A percentile compares a stretch with the other conserved stretches of the same genome.
Conservation (phyloP, 2,329 filamentous ascomycete species). For the Pochonia chlamydosporia region DNA sequence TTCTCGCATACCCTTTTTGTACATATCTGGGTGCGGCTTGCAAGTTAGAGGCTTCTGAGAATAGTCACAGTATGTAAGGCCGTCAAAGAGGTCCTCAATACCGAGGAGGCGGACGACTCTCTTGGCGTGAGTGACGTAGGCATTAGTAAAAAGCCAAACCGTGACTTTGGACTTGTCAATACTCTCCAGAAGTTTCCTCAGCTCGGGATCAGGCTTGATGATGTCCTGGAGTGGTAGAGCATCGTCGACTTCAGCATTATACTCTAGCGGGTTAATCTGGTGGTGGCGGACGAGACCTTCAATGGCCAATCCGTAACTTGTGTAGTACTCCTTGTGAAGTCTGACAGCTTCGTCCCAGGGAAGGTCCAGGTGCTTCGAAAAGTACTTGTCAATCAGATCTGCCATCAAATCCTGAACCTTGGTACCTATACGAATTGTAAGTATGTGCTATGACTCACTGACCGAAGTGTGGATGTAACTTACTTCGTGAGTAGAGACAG, state of each 20-base stretch:
- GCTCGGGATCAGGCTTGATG: slow-evolving; percentile 69
- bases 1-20: slow-evolving; percentile 79
- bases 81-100: slow-evolving; percentile 87
- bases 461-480: slow-evolving; percentile 19
- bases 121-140: slow-evolving; percentile 82
- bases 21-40: slow-evolving; percentile 83
- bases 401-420: slow-evolving; percentile 88
- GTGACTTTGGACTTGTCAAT: slow-evolving; percentile 80
- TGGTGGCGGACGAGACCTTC: slow-evolving; percentile 92
- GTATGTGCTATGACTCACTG: slow-evolving; percentile 3
- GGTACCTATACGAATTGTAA: slow-evolving; percentile 42
- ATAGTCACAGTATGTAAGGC: slow-evolving; percentile 94
- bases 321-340: slow-evolving; percentile 89
- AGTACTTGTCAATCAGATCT: slow-evolving; percentile 65
- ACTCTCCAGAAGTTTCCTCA: slow-evolving; percentile 72
- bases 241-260: slow-evolving; percentile 92
- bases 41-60: slow-evolving; percentile 66
- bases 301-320: slow-evolving; percentile 93
- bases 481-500: slow-evolving; percentile 87
- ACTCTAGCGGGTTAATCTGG: slow-evolving; percentile 89
- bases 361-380: slow-evolving; percentile 65
- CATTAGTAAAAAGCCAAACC: slow-evolving; percentile 94
- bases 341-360: slow-evolving; percentile 71
- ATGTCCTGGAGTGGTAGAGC: slow-evolving; percentile 82
- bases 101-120: slow-evolving; percentile 75